These are phyloP conservation scores for Berkeleyomyces rouxiae DNA, from an alignment of 2,329 filamentous ascomycete genomes.

Conservation along the genomic window DNA sequence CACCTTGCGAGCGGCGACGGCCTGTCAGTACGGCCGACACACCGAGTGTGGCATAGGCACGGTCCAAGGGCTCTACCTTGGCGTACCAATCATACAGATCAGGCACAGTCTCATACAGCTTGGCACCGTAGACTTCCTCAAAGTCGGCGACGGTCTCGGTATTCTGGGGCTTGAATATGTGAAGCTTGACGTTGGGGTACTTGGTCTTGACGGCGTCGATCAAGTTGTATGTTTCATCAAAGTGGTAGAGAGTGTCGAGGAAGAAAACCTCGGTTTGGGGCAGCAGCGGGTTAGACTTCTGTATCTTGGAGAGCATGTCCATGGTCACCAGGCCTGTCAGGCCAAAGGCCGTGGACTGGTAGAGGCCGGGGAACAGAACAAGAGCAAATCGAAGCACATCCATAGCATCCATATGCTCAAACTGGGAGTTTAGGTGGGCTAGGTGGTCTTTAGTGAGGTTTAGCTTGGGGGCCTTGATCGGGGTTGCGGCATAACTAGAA, in stretches of 20 bases:
- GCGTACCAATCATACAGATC: constrained; percentile 93
- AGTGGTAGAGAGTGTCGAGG: constrained; percentile 72
- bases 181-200: constrained; percentile 66
- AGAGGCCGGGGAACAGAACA: constrained; percentile 76
- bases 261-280: constrained; percentile 54
- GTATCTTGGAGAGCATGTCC: constrained; percentile 69
- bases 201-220: constrained; percentile 56
- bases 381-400: constrained; percentile 89
- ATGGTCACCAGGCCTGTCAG: constrained; percentile 66
- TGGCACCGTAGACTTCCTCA: constrained; percentile 61
- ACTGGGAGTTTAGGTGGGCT: constrained; percentile 75
- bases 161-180: constrained; percentile 77
- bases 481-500: constrained; percentile 16
- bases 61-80: constrained; percentile 91
- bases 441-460: constrained; percentile 78
- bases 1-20: constrained; percentile 79
- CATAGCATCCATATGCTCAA: constrained; percentile 75
- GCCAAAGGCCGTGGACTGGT: constrained; percentile 71
- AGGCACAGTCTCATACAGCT: constrained; percentile 69
- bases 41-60: constrained; percentile 72
- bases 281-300: constrained; percentile 42
- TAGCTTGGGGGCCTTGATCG: constrained; percentile 47
- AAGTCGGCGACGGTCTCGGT: constrained; percentile 60
- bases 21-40: constrained; percentile 87
- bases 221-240: constrained; percentile 57